Evolutionary conservation across 257 asterid genomes (phyloP).

Genomic region (Scutellaria barbata): DNA sequence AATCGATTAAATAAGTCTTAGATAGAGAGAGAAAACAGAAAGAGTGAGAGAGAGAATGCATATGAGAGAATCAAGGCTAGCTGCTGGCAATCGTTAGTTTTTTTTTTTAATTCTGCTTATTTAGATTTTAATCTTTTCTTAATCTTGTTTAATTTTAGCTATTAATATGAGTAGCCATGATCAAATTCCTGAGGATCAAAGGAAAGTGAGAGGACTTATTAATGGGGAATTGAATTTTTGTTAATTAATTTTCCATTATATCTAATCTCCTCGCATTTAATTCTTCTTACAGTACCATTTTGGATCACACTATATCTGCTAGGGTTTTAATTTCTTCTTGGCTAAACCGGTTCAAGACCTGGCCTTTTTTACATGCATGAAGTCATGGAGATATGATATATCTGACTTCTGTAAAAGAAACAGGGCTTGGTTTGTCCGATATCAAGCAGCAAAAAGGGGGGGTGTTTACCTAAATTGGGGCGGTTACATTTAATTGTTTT

Average conservation of each 20-base stretch:
- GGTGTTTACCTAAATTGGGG: slow-evolving; percentile 28
- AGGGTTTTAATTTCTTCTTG: slow-evolving; percentile 10
- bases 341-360: background rate
- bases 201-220: slow-evolving; percentile 31
- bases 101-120: slow-evolving; percentile 41
- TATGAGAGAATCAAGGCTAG: slow-evolving; percentile 9
- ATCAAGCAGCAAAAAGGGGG: slow-evolving; percentile 56
- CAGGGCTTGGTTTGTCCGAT: slow-evolving; percentile 51
- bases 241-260: background rate
- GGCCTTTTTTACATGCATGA: slow-evolving; percentile 22
- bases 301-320: background rate
- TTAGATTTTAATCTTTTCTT: slow-evolving; percentile 35
- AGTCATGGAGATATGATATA: background rate
- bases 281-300: background rate
- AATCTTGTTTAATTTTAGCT: slow-evolving; percentile 42
- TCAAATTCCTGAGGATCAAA: slow-evolving; percentile 39
- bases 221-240: slow-evolving; percentile 20
- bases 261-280: background rate
- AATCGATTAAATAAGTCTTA: slow-evolving; percentile 43
- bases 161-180: slow-evolving; percentile 43
- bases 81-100: slow-evolving; percentile 31
- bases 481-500: slow-evolving; percentile 20
- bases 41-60: background rate
- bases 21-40: slow-evolving; percentile 20
- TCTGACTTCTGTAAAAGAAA: slow-evolving; percentile 16